Evolutionary conservation across 345 rosid genomes (phyloP).

Genomic region (Rhodamnia argentea): DNA sequence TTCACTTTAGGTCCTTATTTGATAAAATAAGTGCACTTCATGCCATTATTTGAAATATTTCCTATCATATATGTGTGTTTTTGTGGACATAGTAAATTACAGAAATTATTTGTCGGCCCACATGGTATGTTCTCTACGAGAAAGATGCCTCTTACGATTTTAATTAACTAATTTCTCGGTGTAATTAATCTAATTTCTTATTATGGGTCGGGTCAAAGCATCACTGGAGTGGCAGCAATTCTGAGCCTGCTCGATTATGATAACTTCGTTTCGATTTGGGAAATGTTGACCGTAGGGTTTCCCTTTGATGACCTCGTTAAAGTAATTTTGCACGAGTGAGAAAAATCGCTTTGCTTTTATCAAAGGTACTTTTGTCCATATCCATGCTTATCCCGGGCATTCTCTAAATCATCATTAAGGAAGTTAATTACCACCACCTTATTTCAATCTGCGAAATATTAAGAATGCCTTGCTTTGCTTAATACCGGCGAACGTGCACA

Average conservation of each 20-base stretch:
- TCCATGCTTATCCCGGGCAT: background rate
- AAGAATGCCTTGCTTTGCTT: background rate
- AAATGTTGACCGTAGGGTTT: background rate
- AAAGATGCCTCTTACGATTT: background rate
- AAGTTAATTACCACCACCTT: background rate
- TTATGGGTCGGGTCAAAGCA: background rate
- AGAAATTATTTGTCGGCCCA: background rate
- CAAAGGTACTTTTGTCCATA: background rate
- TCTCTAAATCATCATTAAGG: background rate
- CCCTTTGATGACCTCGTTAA: background rate
- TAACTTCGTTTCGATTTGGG: background rate
- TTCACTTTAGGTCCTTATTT: too few relatives aligned
- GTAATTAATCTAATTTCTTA: background rate
- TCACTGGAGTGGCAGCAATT: background rate
- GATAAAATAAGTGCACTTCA: too few relatives aligned
- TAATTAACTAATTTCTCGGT: background rate
- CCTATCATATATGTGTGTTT: background rate
- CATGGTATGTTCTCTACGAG: background rate
- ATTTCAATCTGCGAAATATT: background rate
- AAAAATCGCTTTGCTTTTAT: background rate
- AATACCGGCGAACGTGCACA: background rate
- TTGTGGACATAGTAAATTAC: background rate
- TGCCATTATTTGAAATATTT: too few relatives aligned
- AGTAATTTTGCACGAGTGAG: background rate
- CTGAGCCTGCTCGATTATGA: background rate